Base-by-base conservation (phyloP, 768 basidiomycete genomes). In the Boletus subcaerulescens region DNA sequence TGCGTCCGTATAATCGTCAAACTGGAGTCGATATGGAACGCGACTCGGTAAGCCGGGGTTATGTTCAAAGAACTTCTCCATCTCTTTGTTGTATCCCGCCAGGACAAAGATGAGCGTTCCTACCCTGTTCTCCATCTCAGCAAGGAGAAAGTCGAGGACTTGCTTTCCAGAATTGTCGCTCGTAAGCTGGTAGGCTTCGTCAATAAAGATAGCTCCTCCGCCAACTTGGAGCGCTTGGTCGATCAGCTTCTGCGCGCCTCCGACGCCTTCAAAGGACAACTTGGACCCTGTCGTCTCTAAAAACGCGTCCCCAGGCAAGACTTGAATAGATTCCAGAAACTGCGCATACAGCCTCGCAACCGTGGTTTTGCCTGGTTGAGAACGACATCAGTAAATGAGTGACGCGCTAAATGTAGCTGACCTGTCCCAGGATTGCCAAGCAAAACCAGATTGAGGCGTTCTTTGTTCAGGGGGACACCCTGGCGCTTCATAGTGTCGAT, bases 41-140 rank as follows among this genome's bases (percentile, higher is more conserved):
- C 87, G 83, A 68, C 86, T 87, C 9, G 71, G 68, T 13, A 89
- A 65, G 2, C 87, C 87, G 3, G 87, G 86, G 60, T 89, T 88
- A 56, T 87, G 86, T 56, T 87, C 86, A 55, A 89, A 88, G 71
- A 89, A 89, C 42, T 77, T 81, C 59, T 89, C 87, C 87, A 89
- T 88, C 66, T 89, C 74, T 50, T 80, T 83, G 65, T 72, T 79
- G 64, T 89, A 89, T 5, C 87, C 87, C 0, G 87, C 87, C 3
- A 89, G 73, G 50, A 89, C 80, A 69, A 89, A 89, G 12, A 86
- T 82, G 7, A 87, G 58, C 7, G 72, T 80, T 6, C 85, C 87
- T 4, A 83, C 74, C 33, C 78, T 76, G 62, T 88, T 87, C 61
- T 88, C 86, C 83, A 89, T 88, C 65, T 89, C 86, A 0, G 87